These are phyloP conservation scores for Sindora glabra DNA, from an alignment of 306 rosid genomes.

Conservation along the genomic window DNA sequence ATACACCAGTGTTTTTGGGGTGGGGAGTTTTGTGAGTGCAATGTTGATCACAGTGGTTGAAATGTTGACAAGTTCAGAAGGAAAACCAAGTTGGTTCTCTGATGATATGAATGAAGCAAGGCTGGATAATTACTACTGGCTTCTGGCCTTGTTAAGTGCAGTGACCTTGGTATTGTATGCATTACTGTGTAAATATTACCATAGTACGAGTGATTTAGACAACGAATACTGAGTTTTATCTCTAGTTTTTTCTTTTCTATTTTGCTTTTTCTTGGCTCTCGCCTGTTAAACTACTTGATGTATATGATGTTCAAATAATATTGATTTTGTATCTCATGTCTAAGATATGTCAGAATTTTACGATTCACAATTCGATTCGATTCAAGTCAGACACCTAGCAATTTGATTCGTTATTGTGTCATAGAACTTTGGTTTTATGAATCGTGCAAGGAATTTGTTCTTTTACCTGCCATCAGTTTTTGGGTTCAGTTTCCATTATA, in stretches of 20 bases:
- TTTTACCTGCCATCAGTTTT: no score
- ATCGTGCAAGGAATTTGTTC: no score
- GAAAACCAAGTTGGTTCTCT: constrained; percentile 66
- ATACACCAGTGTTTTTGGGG: constrained; percentile 82
- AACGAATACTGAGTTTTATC: constrained; percentile 23
- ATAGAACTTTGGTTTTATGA: no score
- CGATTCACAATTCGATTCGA: no score
- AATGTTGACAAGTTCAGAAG: constrained; percentile 34
- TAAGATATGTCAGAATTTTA: no score
- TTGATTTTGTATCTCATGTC: not conserved
- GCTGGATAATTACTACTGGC: constrained; percentile 76
- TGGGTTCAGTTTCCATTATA: no score
- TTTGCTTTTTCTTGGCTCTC: not conserved
- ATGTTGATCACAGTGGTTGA: constrained; percentile 61
- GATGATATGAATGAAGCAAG: constrained; percentile 79
- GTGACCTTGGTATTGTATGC: constrained; percentile 48
- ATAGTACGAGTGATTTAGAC: constrained; percentile 27
- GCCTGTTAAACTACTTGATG: not conserved
- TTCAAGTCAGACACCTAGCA: no score
- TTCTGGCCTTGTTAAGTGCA: constrained; percentile 45
- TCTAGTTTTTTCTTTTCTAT: not conserved
- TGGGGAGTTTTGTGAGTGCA: constrained; percentile 89
- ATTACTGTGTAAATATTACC: constrained; percentile 50
- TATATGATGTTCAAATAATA: not conserved
- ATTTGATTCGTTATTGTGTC: no score